These are phyloP conservation scores for Tephrocybe sp. DNA, from an alignment of 768 basidiomycete genomes.

Conservation along the genomic window DNA sequence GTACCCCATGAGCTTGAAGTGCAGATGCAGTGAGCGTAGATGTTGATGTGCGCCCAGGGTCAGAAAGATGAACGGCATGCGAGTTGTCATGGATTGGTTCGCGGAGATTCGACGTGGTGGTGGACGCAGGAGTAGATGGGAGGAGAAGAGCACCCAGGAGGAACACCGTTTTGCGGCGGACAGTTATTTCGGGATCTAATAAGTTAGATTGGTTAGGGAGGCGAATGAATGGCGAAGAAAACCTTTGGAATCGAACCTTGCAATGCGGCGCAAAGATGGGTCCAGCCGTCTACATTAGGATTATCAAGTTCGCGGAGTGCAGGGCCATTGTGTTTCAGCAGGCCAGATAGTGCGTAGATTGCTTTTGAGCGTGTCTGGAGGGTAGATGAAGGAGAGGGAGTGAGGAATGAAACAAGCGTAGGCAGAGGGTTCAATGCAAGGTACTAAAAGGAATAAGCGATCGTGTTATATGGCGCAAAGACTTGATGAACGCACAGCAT, in stretches of 20 bases:
- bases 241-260: slow-evolving; percentile 41
- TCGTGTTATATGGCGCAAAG: neutral
- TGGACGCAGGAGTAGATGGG: slow-evolving; percentile 32
- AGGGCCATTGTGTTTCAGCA: slow-evolving; percentile 72
- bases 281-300: slow-evolving; percentile 58
- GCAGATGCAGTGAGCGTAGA: slow-evolving; percentile 46
- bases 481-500: slow-evolving; percentile 47
- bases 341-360: slow-evolving; percentile 75
- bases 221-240: neutral
- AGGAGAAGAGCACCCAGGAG: slow-evolving; percentile 70
- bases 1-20: slow-evolving; percentile 40
- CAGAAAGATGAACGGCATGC: slow-evolving; percentile 58
- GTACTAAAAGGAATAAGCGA: slow-evolving; percentile 39
- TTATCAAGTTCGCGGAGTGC: slow-evolving; percentile 56
- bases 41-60: slow-evolving; percentile 55
- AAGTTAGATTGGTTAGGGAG: neutral
- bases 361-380: slow-evolving; percentile 70
- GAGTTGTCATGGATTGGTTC: slow-evolving; percentile 66
- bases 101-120: slow-evolving; percentile 20
- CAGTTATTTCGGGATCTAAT: slow-evolving; percentile 70
- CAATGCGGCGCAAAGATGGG: slow-evolving; percentile 51
- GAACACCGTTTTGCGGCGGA: slow-evolving; percentile 79
- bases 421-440: slow-evolving; percentile 64
- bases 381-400: slow-evolving; percentile 45
- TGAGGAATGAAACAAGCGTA: slow-evolving; percentile 57